phyloP scores from a whole-genome alignment of 805 yeast species.

The Clavispora fructus region DNA sequence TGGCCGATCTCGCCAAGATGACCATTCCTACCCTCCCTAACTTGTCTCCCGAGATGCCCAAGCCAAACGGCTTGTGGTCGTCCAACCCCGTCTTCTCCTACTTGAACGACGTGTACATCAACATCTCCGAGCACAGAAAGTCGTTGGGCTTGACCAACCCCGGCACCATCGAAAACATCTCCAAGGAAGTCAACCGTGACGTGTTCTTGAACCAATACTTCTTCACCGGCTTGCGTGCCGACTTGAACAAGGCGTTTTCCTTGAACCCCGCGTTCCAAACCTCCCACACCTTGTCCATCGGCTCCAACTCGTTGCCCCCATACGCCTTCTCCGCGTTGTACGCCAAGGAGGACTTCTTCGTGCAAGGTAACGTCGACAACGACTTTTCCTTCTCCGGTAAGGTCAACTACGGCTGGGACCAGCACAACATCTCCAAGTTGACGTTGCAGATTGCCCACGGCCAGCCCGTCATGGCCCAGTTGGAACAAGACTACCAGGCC shows the following conservation, averaged over 20 bases:
- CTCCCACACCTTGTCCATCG: conserved; percentile 86
- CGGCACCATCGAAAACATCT: conserved; percentile 89
- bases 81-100: conserved; percentile 79
- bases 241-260: conserved; percentile 84
- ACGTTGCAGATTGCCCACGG: conserved; percentile 83
- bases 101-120: conserved; percentile 68
- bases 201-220: conserved; percentile 85
- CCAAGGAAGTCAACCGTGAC: conserved; percentile 90
- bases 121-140: conserved; percentile 71
- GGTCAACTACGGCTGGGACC: conserved; percentile 86
- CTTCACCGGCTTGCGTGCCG: conserved; percentile 95
- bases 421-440: conserved; percentile 69
- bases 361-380: conserved; percentile 89
- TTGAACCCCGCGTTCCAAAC: conserved; percentile 95
- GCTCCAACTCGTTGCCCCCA: conserved; percentile 79
- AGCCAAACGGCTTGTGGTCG: conserved; percentile 62
- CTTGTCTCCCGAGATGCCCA: conserved; percentile 48
- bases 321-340: conserved; percentile 87
- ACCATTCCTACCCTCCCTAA: conserved; percentile 54
- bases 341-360: conserved; percentile 78
- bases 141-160: conserved; percentile 84
- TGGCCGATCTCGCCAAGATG: conserved; percentile 42
- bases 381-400: conserved; percentile 84
- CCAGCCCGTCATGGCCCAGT: conserved; percentile 90
- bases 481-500: conserved; percentile 94